Evolutionary conservation across 1,284 basidiomycete species (phyloP), one percentile per base, ranked within the genome.

Genomic region (Gomphus sp.): DNA sequence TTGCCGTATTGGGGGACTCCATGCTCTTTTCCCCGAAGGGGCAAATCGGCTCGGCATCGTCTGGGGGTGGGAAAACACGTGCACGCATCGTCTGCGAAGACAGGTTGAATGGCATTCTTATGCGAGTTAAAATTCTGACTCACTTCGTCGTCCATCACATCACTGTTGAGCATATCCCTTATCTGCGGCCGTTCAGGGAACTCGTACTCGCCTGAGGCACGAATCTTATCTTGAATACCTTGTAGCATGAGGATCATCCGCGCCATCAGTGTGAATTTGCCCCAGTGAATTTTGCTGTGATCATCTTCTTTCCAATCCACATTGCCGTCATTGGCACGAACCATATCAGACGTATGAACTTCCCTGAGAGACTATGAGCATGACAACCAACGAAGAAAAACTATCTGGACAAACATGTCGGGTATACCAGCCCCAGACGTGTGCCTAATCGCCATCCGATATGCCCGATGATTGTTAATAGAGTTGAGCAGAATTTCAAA

Each of bases 241-340:
- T 77, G 78, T 8, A 87, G 87, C 60, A 76, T 80, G 58, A 79
- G 79, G 62, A 91, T 83, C 67, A 90, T 89, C 60, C 52, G 59
- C 36, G 86, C 89, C 74, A 91, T 85, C 83, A 91, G 84, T 66
- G 86, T 89, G 70, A 85, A 91, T 70, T 91, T 91, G 25, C 85
- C 89, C 89, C 89, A 91, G 65, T 91, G 89, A 52, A 91, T 87
- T 69, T 84, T 85, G 37, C 68, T 72, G 5, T 79, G 72, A 65
- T 88, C 82, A 18, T 77, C 73, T 12, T 79, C 72, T 62, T 82
- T 80, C 61, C 77, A 74, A 65, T 91, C 87, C 7, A 76, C 74
- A 62, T 91, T 91, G 60, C 82, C 86, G 71, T 89, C 87, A 61
- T 91, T 82, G 8, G 88, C 83, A 62, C 82, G 81, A 55, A 89